Evolutionary conservation across 805 yeast species (phyloP), one percentile per base, ranked within the genome.

Genomic region (Kluyveromyces dobzhanskii): DNA sequence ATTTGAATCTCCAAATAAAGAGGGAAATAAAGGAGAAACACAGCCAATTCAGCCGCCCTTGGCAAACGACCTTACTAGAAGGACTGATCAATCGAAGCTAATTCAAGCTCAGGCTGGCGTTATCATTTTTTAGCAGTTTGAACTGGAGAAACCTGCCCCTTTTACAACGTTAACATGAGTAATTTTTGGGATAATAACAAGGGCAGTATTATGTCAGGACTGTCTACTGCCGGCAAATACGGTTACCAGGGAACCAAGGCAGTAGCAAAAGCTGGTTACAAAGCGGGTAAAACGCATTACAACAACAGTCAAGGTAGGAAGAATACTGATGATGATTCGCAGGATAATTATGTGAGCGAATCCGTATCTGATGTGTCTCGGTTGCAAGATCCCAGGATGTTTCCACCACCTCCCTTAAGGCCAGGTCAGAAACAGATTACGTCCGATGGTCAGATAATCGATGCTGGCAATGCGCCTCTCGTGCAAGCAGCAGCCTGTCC

Each of bases 171-270:
- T n/a, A n/a, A n/a, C 33, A 43, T 57, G 62, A 46, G 56, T 45
- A 49, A 44, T 21, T 65, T 65, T 45, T 66, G 71, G 71, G 69
- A 62, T 12, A 61, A 63, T 31, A 66, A 67, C 48, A 67, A 66
- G 38, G 71, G 53, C 14, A 40, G 66, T 2, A 63, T 67, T 35
- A 47, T 52, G 39, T 56, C 61, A 2, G 69, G 68, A 1, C 42
- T 62, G 2, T 47, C 54, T 3, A 46, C 62, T 2, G 67, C 63
- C 2, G 68, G 69, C 2, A 63, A 63, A 35, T 49, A 50, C 24
- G 54, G 66, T 12, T 62, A 53, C 44, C 54, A 57, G 30, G 70
- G 70, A 9, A 62, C 71, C 0, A 67, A 65, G 40, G 55, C 41
- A 13, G 68, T 62, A 1, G 65, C 68, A 5, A 65, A 65, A 45